Base-by-base conservation (phyloP, 495 filamentous ascomycete genomes). In the Neurospora sp. region DNA sequence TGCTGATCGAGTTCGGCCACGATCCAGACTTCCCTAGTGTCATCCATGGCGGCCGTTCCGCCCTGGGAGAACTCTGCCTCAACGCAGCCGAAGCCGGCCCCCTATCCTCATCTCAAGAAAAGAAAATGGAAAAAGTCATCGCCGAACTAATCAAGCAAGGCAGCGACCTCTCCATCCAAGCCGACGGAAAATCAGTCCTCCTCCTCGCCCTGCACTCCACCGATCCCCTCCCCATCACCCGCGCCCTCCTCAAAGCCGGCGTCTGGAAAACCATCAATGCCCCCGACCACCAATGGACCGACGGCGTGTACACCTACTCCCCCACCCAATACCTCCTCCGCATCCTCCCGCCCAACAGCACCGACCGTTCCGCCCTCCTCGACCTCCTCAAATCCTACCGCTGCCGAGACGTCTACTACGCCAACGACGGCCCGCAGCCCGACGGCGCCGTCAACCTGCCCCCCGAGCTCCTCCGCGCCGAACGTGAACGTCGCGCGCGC, bases 1-100 rank as follows among this genome's bases (percentile, higher is more conserved):
- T 85, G 9, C 77, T 87, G 15, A 75, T 86, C 5, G 77, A 85
- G 31, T 79, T 78, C 76, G 81, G 79, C 19, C 85, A 87, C 73
- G 83, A 87, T 19, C 77, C 80, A 10, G 85, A 87, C 75, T 87
- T 86, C 36, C 85, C 85, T 0, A 87, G 85, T 71, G 75, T 83
- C 2, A 74, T 85, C 5, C 85, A 87, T 69, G 81, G 77, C 69
- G 85, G 85, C 8, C 83, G 85, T 28, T 85, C 80, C 48, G 84
- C 84, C 0, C 82, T 87, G 10, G 85, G 83, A 6, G 85, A 87
- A 76, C 76, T 87, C 13, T 86, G 84, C 37, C 75, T 87, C 28
- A 83, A 85, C 43, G 83, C 82, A 2, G 78, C 83, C 8, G 79
- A 84, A 54, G 77, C 77, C 0, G 77, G 80, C 5, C 78, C 82